Conservation (phyloP, 2,329 filamentous ascomycete genomes). For the Aspergillus floridensis region DNA sequence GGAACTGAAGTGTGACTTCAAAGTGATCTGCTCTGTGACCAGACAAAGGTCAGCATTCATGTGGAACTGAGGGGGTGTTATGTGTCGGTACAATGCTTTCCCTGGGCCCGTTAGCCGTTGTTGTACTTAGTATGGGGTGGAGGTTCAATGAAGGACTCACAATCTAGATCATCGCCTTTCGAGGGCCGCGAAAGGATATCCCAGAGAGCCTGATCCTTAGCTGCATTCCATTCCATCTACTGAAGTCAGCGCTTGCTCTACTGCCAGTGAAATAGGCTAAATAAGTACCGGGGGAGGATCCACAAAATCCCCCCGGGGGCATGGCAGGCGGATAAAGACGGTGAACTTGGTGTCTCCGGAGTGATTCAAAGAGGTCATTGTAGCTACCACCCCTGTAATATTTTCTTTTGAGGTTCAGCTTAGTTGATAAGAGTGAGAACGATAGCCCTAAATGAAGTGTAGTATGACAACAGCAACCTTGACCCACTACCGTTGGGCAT, state of each 20-base stretch:
- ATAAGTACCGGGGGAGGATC: constrained; percentile 76
- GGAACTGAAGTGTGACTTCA: constrained; percentile 80
- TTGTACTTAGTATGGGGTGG: background rate
- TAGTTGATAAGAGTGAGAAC: too few relatives aligned
- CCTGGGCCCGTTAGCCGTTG: constrained; percentile 49
- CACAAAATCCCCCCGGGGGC: constrained; percentile 79
- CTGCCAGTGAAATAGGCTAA: background rate
- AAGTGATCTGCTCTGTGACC: constrained; percentile 65
- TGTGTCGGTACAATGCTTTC: constrained; percentile 64
- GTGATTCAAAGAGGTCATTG: constrained; percentile 17
- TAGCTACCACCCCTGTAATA: background rate
- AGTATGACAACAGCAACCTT: background rate
- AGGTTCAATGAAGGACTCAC: constrained; percentile 46
- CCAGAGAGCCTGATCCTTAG: constrained; percentile 87
- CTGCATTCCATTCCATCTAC: constrained; percentile 81
- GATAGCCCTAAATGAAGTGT: background rate
- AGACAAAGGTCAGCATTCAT: background rate
- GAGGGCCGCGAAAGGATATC: constrained; percentile 79
- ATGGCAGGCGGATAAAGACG: constrained; percentile 85
- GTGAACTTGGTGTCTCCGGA: constrained; percentile 51
- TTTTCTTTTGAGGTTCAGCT: too few relatives aligned
- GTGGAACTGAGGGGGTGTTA: background rate
- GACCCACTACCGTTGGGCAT: background rate
- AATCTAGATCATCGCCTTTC: constrained; percentile 79
- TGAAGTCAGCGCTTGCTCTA: constrained; percentile 20